Evolutionary conservation across 108 stramenopile genomes (phyloP), one percentile per base, ranked within the genome.

Genomic region (Cyclotella distinguenda): DNA sequence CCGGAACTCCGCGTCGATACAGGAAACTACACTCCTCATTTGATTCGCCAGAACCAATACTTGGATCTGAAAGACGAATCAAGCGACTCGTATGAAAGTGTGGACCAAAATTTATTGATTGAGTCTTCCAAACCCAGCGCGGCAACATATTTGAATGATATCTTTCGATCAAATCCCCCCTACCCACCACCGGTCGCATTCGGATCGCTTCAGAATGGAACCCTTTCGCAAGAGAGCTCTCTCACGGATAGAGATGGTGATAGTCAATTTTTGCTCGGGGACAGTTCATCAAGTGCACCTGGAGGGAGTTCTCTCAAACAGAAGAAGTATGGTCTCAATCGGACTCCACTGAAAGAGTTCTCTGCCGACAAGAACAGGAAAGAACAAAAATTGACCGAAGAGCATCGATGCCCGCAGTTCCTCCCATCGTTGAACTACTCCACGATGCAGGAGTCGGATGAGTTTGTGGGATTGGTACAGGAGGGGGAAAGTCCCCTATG

Each of bases 371-470:
- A 51, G 19, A 12, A 4, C 13, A 52, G 33, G 34, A 8, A 38
- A n/a, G 55, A 55, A 19, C 49, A 64, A 26, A 56, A 64, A 21
- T 11, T 56, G 10, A 31, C 35, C 7, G 51, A 54, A 36, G 66
- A 57, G 34, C 55, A 68, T 34, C 43, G 48, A 44, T 74, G 73
- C 51, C 60, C 51, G 18, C 73, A 74, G 30, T 74, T 74, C 38
- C 31, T 74, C 22, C 73, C 73, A 60, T 65, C 73, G 5, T 47
- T 66, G 49, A 61, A 42, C 19, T 66, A 66, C 35, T 74, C 73
- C 1, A 61, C 51, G 7, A 61, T 70, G 69, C 60, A 66, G 28
- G 64, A 60, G 18, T 64, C 40, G 12, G 31, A 64, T 16, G 49
- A 73, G 16, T 28, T 36, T 49, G 55, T 42, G 8, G 53, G 70